phyloP scores from a whole-genome alignment of 2,329 filamentous ascomycete species.

The Aspergillus calidoustus region DNA sequence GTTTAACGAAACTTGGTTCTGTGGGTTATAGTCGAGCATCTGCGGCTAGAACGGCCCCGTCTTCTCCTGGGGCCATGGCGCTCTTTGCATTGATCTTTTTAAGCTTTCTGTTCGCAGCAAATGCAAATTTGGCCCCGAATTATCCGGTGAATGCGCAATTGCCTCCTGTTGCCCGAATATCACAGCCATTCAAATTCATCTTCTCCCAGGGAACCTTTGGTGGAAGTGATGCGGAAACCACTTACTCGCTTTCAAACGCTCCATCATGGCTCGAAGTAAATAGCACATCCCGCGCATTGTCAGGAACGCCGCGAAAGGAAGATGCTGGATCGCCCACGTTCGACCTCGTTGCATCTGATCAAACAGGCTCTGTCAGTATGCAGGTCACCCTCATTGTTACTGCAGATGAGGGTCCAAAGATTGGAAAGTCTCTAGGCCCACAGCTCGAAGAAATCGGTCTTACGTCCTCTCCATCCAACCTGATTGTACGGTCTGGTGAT shows the following conservation, averaged over 20 bases:
- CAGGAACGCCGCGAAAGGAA: constrained; percentile 67
- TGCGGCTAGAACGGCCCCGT: constrained; percentile 9
- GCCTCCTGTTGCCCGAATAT: constrained; percentile 74
- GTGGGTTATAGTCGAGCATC: constrained; percentile 22
- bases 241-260: constrained; percentile 68
- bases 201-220: constrained; percentile 69
- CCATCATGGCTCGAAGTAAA: constrained; percentile 79
- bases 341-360: constrained; percentile 71
- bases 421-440: constrained; percentile 39
- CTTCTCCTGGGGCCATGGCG: constrained; percentile 31
- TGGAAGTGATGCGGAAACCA: constrained; percentile 59
- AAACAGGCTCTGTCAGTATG: constrained; percentile 65
- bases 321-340: constrained; percentile 66
- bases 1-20: constrained; percentile 22
- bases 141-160: constrained; percentile 87
- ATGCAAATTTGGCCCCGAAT: constrained; percentile 47
- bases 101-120: constrained; percentile 32
- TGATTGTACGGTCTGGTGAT: constrained; percentile 45
- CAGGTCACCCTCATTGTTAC: constrained; percentile 74
- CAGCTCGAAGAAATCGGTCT: constrained; percentile 43
- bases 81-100: constrained; percentile 32
- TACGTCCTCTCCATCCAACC: constrained; percentile 43
- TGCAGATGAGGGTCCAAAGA: constrained; percentile 42
- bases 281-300: constrained; percentile 65
- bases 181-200: constrained; percentile 53